These are phyloP conservation scores for Pseudogymnoascus sp. DNA, from an alignment of 2,329 filamentous ascomycete species.

Conservation along the genomic window DNA sequence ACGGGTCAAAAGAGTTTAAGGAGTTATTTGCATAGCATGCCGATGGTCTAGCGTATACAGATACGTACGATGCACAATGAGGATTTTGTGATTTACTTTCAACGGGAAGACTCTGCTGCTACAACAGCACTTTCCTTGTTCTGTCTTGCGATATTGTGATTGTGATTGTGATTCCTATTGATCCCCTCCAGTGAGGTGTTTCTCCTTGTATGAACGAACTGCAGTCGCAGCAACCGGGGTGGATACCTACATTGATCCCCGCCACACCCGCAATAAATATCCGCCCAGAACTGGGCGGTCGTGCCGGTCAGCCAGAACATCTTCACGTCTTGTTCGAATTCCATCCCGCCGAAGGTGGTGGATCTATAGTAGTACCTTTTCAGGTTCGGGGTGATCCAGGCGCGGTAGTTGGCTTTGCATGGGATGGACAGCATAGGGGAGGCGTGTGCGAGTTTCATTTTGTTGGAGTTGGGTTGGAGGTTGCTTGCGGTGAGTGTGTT, in stretches of 20 bases:
- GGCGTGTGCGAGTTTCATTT: background rate
- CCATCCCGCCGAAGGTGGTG: background rate
- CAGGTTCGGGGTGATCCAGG: background rate
- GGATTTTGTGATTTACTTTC: background rate
- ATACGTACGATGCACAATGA: background rate
- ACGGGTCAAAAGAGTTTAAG: conserved; percentile 1
- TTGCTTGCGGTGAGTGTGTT: too few relatives aligned
- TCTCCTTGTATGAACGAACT: background rate
- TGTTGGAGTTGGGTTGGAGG: background rate
- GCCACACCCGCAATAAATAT: background rate
- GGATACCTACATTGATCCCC: too few relatives aligned
- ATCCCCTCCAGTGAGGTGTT: background rate
- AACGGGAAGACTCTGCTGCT: background rate
- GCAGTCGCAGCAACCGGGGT: too few relatives aligned
- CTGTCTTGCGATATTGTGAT: background rate
- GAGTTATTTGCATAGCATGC: conserved; percentile 4
- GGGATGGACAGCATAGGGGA: too few relatives aligned
- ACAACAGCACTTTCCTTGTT: background rate
- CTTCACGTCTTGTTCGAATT: background rate
- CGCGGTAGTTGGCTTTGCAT: too few relatives aligned
- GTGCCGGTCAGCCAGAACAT: background rate
- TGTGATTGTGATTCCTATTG: conserved; percentile 1
- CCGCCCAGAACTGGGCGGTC: background rate
- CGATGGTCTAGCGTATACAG: background rate
- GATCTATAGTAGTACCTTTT: background rate